Conservation (phyloP, 2,329 filamentous ascomycete species). For the Ophiognomonia clavigignenti-juglandacearum region DNA sequence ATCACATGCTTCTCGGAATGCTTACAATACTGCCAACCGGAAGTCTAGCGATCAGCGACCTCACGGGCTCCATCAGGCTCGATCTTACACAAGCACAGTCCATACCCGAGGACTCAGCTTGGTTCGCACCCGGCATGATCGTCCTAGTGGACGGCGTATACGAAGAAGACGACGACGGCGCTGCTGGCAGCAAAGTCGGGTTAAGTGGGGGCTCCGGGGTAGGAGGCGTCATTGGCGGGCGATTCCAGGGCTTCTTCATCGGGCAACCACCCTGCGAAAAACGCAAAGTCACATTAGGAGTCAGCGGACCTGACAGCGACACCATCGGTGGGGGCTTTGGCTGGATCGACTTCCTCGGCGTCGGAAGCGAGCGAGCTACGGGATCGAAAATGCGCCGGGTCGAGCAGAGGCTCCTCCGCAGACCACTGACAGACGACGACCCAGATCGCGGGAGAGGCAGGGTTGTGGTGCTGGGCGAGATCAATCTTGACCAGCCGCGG, state of each 20-base stretch:
- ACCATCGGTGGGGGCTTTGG: constrained; percentile 80
- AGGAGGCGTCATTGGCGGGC: constrained; percentile 86
- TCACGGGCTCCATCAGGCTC: constrained; percentile 81
- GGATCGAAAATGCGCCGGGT: constrained; percentile 79
- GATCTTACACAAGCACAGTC: constrained; percentile 77
- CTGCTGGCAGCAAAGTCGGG: constrained; percentile 47
- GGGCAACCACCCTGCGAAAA: constrained; percentile 89
- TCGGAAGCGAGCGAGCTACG: constrained; percentile 81
- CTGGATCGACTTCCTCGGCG: constrained; percentile 93
- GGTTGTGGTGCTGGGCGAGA: constrained; percentile 75
- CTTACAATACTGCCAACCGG: constrained; percentile 78
- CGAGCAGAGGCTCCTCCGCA: constrained; percentile 61
- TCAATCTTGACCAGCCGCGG: constrained; percentile 81
- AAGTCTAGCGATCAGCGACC: constrained; percentile 74
- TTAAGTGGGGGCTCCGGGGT: constrained; percentile 76
- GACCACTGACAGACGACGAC: constrained; percentile 27
- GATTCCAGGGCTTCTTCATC: constrained; percentile 85
- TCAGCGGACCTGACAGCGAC: constrained; percentile 54
- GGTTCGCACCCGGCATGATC: constrained; percentile 95
- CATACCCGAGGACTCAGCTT: constrained; percentile 80
- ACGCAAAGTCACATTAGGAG: constrained; percentile 72
- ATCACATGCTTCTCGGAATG: constrained; percentile 82
- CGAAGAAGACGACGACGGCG: constrained; percentile 78
- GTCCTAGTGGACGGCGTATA: constrained; percentile 94
- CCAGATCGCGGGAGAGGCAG: constrained; percentile 39